These are phyloP conservation scores for Sphagnum magellanicum DNA, from an alignment of 228 moss, liverwort and hornwort species.

Conservation along the genomic window DNA sequence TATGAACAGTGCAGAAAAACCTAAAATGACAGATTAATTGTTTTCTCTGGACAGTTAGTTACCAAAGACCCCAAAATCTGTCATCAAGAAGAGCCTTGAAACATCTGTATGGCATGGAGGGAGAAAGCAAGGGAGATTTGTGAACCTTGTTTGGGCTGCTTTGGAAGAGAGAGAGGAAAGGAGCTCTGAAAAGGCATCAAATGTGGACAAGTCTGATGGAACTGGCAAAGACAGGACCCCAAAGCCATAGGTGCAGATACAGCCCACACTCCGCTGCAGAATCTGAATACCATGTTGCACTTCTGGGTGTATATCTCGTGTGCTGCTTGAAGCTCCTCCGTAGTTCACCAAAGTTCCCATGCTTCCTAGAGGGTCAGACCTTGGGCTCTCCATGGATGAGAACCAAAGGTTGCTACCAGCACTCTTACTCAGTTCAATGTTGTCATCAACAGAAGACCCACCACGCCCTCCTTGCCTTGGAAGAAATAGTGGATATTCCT, in stretches of 20 bases:
- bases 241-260: constrained; percentile 72
- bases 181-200: constrained; percentile 91
- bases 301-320: constrained; percentile 58
- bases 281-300: constrained; percentile 79
- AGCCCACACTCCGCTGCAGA: constrained; percentile 70
- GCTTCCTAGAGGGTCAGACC: constrained; percentile 49
- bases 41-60: no score
- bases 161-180: constrained; percentile 64
- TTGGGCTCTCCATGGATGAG: constrained; percentile 73
- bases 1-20: no score
- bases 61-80: no score
- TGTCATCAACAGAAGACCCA: constrained; percentile 32
- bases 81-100: constrained; percentile 11
- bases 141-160: constrained; percentile 67
- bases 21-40: no score
- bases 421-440: constrained; percentile 49
- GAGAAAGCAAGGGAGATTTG: constrained; percentile 2
- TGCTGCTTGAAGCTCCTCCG: constrained; percentile 35
- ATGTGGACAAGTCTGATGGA: constrained; percentile 74
- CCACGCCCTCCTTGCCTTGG: constrained; percentile 68
- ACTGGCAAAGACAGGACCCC: constrained; percentile 60
- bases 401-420: constrained; percentile 55
- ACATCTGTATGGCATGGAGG: not conserved
- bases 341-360: constrained; percentile 56
- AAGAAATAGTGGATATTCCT: constrained; percentile 91